These are phyloP conservation scores for Microstegium vimineum DNA, from an alignment of 176 grass and related monocot species.

Conservation along the genomic window DNA sequence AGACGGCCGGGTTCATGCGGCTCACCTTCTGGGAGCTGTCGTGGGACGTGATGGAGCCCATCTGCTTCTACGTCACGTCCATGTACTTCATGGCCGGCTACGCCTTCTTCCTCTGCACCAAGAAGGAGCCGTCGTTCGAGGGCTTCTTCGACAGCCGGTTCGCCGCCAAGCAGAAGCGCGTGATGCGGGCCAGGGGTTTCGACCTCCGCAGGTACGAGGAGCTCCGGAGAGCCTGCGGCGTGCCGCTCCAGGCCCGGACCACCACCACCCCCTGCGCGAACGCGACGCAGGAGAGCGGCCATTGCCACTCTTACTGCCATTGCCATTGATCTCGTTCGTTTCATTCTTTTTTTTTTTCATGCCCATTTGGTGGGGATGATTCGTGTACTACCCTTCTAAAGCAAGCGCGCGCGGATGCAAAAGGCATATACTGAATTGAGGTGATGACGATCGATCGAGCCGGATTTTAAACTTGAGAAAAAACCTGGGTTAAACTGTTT, in stretches of 20 bases:
- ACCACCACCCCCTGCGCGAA: background rate
- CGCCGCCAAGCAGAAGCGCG: slow-evolving; percentile 48
- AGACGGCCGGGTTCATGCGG: slow-evolving; percentile 80
- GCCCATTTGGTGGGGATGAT: slow-evolving; percentile 34
- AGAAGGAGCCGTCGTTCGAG: slow-evolving; percentile 85
- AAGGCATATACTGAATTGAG: slow-evolving; percentile 29
- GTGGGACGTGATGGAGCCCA: slow-evolving; percentile 99
- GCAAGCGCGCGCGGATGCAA: slow-evolving; percentile 21
- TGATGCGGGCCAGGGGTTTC: slow-evolving; percentile 50
- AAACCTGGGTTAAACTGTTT: background rate
- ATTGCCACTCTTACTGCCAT: slow-evolving; percentile 39
- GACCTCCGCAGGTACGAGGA: slow-evolving; percentile 52
- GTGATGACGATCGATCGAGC: background rate
- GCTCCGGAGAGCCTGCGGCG: slow-evolving; percentile 49
- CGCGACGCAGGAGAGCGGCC: background rate
- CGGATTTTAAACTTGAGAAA: slow-evolving; percentile 8
- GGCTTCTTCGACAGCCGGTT: slow-evolving; percentile 83
- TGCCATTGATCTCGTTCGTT: slow-evolving; percentile 33
- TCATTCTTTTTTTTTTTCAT: slow-evolving; percentile 4
- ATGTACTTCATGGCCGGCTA: slow-evolving; percentile 90
- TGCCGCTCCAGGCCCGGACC: background rate
- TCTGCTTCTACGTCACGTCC: slow-evolving; percentile 92
- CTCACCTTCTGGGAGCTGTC: slow-evolving; percentile 97
- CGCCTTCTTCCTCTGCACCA: slow-evolving; percentile 84
- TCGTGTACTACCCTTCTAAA: slow-evolving; percentile 36